Evolutionary conservation across 2,329 filamentous ascomycete species (phyloP), one percentile per base, ranked within the genome.

Genomic region (Claviceps sp.): DNA sequence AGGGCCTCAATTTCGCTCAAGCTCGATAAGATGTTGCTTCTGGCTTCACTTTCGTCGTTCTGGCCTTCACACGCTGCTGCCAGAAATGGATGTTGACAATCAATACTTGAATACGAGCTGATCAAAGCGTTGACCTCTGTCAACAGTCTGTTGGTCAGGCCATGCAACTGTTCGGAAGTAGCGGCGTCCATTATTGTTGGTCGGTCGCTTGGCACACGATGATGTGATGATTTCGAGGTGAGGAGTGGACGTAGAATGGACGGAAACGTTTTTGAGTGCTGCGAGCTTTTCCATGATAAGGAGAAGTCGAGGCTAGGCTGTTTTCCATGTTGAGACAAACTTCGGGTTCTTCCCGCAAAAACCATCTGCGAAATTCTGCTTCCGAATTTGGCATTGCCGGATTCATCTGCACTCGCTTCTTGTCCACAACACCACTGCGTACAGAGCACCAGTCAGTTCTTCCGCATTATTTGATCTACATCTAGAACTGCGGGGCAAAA

Each of bases 1-100:
- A 52, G 36, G 20, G 50, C n/a, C 2, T 47, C 46, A 11, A 54
- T 54, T 24, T 52, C 45, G 38, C 37, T 37, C 46, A 47, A 22
- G n/a, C 34, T 47, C 18, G 8, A 43, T 14, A 54, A 24, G 5
- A 45, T 16, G 43, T 51, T 43, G 43, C n/a, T 30, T 18, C 18
- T 47, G 52, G 37, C 48, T 37, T 42, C 44, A 7, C 1, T 18
- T 34, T 6, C 16, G 24, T 14, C 14, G 24, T 4, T 8, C 3
- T 46, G 43, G 13, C 26, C 9, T 14, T 46, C 43, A n/a, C 7
- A n/a, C 3, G 43, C 26, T 46, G 13, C 16, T 34, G 26, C 26
- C 43, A 46, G 43, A n/a, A 46, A 34, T 24, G 43, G 43, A 46
- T 46, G 43, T 34, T 46, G 43, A n/a, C 22, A 7, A 24, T 46